These are phyloP conservation scores for Amphirosellinia nigrospora DNA, from an alignment of 495 filamentous ascomycete species.

Conservation along the genomic window DNA sequence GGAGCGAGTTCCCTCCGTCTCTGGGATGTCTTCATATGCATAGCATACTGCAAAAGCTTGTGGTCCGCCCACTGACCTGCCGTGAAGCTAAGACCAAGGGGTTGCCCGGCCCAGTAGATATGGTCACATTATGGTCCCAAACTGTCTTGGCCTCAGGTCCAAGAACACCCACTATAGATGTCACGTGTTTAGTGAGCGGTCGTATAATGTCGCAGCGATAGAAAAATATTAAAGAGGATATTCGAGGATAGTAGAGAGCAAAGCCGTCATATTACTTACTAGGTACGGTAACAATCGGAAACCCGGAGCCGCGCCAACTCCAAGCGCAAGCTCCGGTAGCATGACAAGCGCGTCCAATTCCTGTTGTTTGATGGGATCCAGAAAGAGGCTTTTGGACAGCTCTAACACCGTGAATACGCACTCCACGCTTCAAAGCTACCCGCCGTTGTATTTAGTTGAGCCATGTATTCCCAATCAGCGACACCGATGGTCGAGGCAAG, in stretches of 20 bases:
- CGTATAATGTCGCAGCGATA: neutral
- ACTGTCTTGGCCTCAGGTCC: conserved; percentile 46
- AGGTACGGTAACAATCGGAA: conserved; percentile 47
- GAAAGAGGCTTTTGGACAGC: conserved; percentile 12
- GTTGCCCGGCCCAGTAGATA: conserved; percentile 39
- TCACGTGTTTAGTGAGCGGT: conserved; percentile 1
- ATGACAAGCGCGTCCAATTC: conserved; percentile 47
- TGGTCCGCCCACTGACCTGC: conserved; percentile 58
- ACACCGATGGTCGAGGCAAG: neutral
- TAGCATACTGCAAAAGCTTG: conserved; percentile 64
- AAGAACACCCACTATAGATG: conserved; percentile 43
- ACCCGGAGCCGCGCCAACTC: conserved; percentile 38
- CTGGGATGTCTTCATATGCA: conserved; percentile 61
- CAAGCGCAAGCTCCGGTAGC: conserved; percentile 39
- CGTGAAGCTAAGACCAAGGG: conserved; percentile 63
- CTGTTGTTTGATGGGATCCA: conserved; percentile 49
- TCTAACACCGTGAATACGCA: neutral
- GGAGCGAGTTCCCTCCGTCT: conserved; percentile 16
- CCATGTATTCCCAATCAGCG: conserved; percentile 4
- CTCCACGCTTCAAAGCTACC: conserved; percentile 14
- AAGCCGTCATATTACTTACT: conserved; percentile 47
- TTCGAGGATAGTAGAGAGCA: neutral
- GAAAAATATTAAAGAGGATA: neutral
- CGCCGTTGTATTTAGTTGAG: conserved; percentile 1
- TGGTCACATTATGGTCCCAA: conserved; percentile 44